Base-by-base conservation (phyloP, 139 green algal species). In the Coccomyxa sp. region DNA sequence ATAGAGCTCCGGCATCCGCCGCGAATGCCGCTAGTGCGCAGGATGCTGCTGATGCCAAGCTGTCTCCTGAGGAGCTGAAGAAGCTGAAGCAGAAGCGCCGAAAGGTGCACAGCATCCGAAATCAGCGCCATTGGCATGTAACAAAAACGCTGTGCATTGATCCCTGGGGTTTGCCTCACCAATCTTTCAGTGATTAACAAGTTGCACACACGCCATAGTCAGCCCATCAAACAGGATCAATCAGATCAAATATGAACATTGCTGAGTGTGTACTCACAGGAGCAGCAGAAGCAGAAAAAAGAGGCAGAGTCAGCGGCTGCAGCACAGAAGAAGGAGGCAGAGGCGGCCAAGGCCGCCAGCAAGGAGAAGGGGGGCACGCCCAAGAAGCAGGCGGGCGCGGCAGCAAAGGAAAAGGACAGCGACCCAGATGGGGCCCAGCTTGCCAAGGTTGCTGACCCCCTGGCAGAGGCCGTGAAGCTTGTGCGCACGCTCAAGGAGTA, bases 361-460 rank as follows among this genome's bases (percentile, higher is more conserved):
- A 71, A 82, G 63, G 59, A 82, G 59, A 82, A 74, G 57, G 79
- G 28, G 30, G 74, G 23, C 28, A 27, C 74, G 15, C 63, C 63
- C 7, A 71, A 71, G 63, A 71, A 71, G 63, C 63, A 71, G 76
- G 82, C 78, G 76, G 58, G 38, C 68, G 79, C 85, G 90, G 83
- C 80, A 89, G 30, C 67, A 58, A 88, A 91, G 81, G 83, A 88
- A 67, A 84, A 85, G 67, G 96, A 99, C 83, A 85, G 90, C 13
- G 96, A 99, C 82, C 96, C 96, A 0, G 87, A 97, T 51, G 96
- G 96, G 57, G 89, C 85, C 63, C 88, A 95, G 91, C 89, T 98
- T 60, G 89, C 92, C 0, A 85, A 88, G 32, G 91, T 87, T 1
- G 76, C 90, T 9, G 91, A 98, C 77, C 96, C 96, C 0, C 86